Percentiles rank a stretch among this genome's conserved stretches.
phyloP scores from a whole-genome alignment of 257 asterid genomes.

The Osmanthus fragrans region DNA sequence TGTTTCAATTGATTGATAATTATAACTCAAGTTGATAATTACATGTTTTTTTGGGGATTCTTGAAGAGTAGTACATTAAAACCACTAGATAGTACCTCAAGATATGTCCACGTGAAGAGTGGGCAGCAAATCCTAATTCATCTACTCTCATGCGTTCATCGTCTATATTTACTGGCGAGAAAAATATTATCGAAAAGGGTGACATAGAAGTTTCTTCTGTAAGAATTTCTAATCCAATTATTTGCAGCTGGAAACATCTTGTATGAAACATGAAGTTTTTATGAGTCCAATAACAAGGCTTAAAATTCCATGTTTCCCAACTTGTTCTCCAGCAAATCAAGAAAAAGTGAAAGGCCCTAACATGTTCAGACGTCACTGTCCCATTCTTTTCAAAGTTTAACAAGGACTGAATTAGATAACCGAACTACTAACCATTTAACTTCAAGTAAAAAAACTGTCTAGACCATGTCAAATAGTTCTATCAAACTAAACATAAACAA shows the following conservation, averaged over 20 bases:
- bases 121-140: neutral
- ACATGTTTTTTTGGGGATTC: neutral
- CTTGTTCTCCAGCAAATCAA: neutral
- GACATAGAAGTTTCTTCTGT: neutral
- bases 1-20: neutral
- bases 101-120: neutral
- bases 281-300: neutral
- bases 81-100: constrained; percentile 8
- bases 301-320: neutral
- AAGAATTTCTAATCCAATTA: neutral
- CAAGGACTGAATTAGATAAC: neutral
- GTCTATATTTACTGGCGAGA: neutral
- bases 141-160: neutral
- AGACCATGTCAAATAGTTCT: neutral
- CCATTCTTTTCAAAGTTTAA: neutral
- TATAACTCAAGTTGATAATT: neutral
- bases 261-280: neutral
- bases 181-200: neutral
- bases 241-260: neutral
- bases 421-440: neutral
- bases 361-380: neutral
- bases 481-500: neutral
- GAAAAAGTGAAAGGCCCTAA: neutral
- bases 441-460: neutral
- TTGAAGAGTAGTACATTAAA: neutral